phyloP scores from a whole-genome alignment of 768 basidiomycete genomes.

The Amanita rubescens region DNA sequence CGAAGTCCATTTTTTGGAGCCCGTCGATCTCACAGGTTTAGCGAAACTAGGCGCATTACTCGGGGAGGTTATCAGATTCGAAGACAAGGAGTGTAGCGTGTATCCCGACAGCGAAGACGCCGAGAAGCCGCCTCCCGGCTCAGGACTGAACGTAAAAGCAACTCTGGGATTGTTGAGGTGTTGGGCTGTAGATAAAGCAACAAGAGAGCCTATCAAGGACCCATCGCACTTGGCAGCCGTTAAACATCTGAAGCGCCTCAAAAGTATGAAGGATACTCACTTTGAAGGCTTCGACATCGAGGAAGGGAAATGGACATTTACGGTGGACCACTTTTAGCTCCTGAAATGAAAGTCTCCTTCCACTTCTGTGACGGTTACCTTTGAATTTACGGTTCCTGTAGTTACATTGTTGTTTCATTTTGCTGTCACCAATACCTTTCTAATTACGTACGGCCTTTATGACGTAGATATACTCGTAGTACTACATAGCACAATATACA shows the following conservation, averaged over 20 bases:
- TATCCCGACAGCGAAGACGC: constrained; percentile 87
- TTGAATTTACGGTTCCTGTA: not conserved
- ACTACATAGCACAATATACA: too few species aligned
- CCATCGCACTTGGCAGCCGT: constrained; percentile 57
- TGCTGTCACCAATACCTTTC: not conserved
- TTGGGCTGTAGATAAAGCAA: constrained; percentile 89
- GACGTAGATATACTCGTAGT: constrained; percentile 2
- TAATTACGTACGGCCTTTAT: not conserved
- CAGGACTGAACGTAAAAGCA: constrained; percentile 86
- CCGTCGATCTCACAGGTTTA: constrained; percentile 80
- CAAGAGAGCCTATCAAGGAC: constrained; percentile 85
- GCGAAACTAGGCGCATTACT: constrained; percentile 73
- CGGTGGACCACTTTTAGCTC: constrained; percentile 82
- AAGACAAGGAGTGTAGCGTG: constrained; percentile 87
- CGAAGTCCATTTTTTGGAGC: constrained; percentile 75
- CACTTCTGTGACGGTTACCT: not conserved
- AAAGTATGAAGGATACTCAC: constrained; percentile 77
- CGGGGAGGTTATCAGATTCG: constrained; percentile 83
- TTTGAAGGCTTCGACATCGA: constrained; percentile 75
- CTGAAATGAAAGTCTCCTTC: not conserved
- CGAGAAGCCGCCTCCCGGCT: constrained; percentile 76
- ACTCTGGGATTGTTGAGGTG: constrained; percentile 69
- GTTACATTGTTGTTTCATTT: not conserved
- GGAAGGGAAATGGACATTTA: constrained; percentile 90
- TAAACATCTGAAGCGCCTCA: constrained; percentile 74